Evolutionary conservation across 2,329 filamentous ascomycete genomes (phyloP).

Genomic region (Aspergillus chevalieri): DNA sequence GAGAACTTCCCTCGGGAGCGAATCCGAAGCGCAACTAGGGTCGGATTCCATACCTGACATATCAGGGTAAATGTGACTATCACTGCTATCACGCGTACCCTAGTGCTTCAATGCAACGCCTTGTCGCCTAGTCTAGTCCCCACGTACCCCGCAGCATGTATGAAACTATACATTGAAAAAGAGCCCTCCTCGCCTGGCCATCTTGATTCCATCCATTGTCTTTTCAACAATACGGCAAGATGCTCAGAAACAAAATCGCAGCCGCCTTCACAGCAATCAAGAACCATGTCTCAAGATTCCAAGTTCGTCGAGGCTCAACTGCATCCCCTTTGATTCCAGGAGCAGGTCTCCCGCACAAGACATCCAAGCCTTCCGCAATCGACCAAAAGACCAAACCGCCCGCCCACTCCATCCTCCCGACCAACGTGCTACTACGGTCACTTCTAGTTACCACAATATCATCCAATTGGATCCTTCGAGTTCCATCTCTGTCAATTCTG

Average conservation of each 20-base stretch:
- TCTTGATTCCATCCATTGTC: neutral
- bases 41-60: too few species aligned
- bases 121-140: too few species aligned
- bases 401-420: slow-evolving; percentile 19
- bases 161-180: too few species aligned
- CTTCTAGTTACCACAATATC: slow-evolving; percentile 44
- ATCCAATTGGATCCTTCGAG: slow-evolving; percentile 54
- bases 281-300: neutral
- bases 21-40: too few species aligned
- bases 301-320: neutral
- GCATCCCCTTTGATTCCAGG: neutral
- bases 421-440: slow-evolving; percentile 34
- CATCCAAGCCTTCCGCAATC: neutral
- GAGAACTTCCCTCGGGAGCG: too few species aligned
- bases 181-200: too few species aligned
- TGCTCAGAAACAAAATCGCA: neutral
- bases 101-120: too few species aligned
- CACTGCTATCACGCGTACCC: too few species aligned
- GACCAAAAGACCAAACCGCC: neutral
- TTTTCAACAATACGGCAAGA: neutral
- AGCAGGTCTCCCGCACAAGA: neutral
- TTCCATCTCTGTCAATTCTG: slow-evolving; percentile 64
- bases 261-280: neutral
- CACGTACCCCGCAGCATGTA: neutral
- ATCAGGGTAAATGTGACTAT: too few species aligned